Conservation (phyloP, 2,329 filamentous ascomycete species). For the Cladosporium sp. region DNA sequence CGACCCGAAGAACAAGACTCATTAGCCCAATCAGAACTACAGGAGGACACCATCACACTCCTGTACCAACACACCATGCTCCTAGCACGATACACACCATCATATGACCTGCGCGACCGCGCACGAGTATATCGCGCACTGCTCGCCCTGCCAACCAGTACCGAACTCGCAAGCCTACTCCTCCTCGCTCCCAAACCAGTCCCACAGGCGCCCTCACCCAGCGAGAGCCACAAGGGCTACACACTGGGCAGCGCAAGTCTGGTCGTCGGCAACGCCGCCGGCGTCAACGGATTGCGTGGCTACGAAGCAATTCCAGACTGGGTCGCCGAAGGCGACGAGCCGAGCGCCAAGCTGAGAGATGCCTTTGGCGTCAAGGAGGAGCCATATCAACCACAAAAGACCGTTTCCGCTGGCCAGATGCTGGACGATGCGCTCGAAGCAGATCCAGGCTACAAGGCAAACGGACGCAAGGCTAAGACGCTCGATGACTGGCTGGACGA, state of each 20-base stretch:
- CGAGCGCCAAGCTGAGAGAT: slow-evolving; percentile 72
- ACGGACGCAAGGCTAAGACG: slow-evolving; percentile 69
- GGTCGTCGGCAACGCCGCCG: slow-evolving; percentile 75
- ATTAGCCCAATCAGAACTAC: slow-evolving; percentile 9
- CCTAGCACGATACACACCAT: slow-evolving; percentile 87
- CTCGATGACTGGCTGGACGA: slow-evolving; percentile 92
- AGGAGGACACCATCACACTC: slow-evolving; percentile 60
- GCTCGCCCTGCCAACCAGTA: slow-evolving; percentile 70
- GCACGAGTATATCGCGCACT: slow-evolving; percentile 85
- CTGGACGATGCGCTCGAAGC: slow-evolving; percentile 60
- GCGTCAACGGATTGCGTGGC: slow-evolving; percentile 72
- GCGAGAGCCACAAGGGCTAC: slow-evolving; percentile 76
- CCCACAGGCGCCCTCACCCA: slow-evolving; percentile 85
- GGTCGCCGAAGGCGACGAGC: slow-evolving; percentile 79
- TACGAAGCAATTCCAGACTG: slow-evolving; percentile 81
- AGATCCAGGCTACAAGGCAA: slow-evolving; percentile 49
- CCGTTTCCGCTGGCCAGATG: slow-evolving; percentile 62
- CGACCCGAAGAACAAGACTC: slow-evolving; percentile 19
- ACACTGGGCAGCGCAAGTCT: slow-evolving; percentile 82
- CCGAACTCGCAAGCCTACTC: slow-evolving; percentile 84
- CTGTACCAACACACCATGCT: slow-evolving; percentile 85
- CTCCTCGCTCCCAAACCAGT: slow-evolving; percentile 93
- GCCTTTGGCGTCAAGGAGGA: slow-evolving; percentile 49
- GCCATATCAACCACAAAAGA: slow-evolving; percentile 36
- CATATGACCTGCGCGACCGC: slow-evolving; percentile 91